Evolutionary conservation across 305 asterid species (phyloP).

Genomic region (Withania somnifera): DNA sequence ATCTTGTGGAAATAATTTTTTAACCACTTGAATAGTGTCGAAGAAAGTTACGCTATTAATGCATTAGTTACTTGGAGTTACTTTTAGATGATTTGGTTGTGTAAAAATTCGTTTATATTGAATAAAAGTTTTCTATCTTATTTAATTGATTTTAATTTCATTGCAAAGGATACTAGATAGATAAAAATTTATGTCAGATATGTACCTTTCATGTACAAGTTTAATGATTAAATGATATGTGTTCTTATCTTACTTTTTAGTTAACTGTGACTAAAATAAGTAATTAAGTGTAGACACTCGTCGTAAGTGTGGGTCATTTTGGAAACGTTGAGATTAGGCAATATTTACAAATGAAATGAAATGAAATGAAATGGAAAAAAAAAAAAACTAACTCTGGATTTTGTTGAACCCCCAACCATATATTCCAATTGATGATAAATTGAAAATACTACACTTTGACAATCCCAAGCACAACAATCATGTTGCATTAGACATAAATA

Average conservation of each 20-base stretch:
- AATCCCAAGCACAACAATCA: not conserved
- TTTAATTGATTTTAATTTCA: not conserved
- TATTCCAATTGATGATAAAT: not conserved
- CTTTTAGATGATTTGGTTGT: not conserved
- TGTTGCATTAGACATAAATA: not conserved
- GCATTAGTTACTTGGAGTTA: not conserved
- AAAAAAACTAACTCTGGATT: not conserved
- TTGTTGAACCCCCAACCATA: conserved; percentile 1
- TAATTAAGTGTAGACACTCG: too few species aligned
- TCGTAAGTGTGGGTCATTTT: not conserved
- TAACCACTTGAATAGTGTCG: too few species aligned
- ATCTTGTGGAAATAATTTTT: too few species aligned
- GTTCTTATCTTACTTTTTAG: too few species aligned
- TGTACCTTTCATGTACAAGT: too few species aligned
- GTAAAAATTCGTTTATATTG: too few species aligned
- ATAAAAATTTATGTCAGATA: too few species aligned
- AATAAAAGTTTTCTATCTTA: not conserved
- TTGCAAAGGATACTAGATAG: not conserved
- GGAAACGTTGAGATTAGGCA: not conserved
- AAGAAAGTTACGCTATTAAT: too few species aligned
- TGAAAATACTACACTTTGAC: not conserved
- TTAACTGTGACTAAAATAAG: too few species aligned
- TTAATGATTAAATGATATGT: too few species aligned
- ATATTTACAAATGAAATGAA: not conserved
- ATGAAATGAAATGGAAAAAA: not conserved